Evolutionary conservation across 768 basidiomycete genomes (phyloP).

Genomic region (Crassisporium funariophilum): DNA sequence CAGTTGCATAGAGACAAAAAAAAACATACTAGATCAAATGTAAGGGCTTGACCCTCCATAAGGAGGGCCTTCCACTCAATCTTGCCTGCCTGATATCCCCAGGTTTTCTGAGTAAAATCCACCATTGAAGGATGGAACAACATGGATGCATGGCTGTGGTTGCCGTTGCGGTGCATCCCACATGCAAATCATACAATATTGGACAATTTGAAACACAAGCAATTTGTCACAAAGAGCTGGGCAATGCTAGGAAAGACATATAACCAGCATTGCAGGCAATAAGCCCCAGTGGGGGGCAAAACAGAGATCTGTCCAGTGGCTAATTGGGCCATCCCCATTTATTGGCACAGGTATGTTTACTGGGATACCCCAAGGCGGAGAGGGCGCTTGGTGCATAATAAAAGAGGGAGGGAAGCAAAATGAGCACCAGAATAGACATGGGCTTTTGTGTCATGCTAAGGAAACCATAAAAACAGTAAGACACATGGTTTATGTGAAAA

Average conservation of each 20-base stretch:
- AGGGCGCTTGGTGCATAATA: not conserved
- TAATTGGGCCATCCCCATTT: not conserved
- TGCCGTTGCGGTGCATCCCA: not conserved
- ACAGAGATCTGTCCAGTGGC: not conserved
- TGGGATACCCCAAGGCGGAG: not conserved
- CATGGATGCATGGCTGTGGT: not conserved
- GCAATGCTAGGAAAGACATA: not conserved
- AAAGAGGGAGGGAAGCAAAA: not conserved
- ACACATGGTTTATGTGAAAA: too few relatives aligned
- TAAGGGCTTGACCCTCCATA: not conserved
- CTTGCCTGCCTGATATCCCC: not conserved
- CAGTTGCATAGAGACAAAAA: not conserved
- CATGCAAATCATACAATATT: not conserved
- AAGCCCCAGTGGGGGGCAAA: not conserved
- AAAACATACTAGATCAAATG: not conserved
- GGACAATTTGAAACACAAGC: not conserved
- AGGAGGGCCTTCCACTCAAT: not conserved
- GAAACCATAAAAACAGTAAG: too few relatives aligned
- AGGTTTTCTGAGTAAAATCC: not conserved
- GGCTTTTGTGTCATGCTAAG: constrained; percentile 18
- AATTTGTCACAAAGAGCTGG: not conserved
- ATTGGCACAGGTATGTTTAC: not conserved
- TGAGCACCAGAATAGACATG: not conserved
- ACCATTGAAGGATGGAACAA: not conserved
- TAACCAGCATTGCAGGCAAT: not conserved